phyloP scores from a whole-genome alignment of 768 basidiomycete genomes.

The Neoboletus subvelutipes region DNA sequence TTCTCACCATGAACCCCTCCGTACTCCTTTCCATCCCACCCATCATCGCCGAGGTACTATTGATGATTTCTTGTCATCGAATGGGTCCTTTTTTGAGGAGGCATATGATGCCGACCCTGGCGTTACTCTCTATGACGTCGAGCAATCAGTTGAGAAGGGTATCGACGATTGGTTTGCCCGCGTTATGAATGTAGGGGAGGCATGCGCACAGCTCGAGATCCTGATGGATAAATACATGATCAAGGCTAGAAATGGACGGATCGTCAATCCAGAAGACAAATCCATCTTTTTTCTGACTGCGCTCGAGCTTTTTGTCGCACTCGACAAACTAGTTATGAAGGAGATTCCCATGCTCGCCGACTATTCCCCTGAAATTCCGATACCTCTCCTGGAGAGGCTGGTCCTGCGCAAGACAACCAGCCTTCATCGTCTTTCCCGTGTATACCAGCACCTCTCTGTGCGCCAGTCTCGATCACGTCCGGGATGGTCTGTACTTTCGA shows the following conservation, averaged over 20 bases:
- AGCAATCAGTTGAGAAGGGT: too few species aligned
- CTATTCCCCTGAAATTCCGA: neutral
- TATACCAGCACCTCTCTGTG: neutral
- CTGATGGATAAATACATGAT: neutral
- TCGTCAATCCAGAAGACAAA: constrained; percentile 28
- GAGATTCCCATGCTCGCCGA: neutral
- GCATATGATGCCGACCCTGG: too few species aligned
- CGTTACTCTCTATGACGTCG: too few species aligned
- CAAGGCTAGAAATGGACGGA: neutral
- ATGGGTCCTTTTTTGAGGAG: too few species aligned
- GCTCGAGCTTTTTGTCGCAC: constrained; percentile 35
- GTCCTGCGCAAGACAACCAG: neutral
- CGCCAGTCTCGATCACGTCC: neutral
- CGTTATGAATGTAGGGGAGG: too few species aligned
- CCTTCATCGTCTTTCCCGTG: neutral
- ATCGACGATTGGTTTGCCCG: too few species aligned
- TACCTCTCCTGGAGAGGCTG: neutral
- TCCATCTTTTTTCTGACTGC: constrained; percentile 40
- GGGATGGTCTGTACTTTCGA: neutral
- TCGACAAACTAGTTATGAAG: constrained; percentile 14
- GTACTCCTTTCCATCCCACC: too few species aligned
- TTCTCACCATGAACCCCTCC: too few species aligned
- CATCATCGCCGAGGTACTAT: too few species aligned
- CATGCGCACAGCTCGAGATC: neutral
- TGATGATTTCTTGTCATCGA: too few species aligned